A percentile compares a stretch with the other conserved stretches of the same genome.
phyloP scores from a whole-genome alignment of 2,329 filamentous ascomycete species.

The Phoma sp. region DNA sequence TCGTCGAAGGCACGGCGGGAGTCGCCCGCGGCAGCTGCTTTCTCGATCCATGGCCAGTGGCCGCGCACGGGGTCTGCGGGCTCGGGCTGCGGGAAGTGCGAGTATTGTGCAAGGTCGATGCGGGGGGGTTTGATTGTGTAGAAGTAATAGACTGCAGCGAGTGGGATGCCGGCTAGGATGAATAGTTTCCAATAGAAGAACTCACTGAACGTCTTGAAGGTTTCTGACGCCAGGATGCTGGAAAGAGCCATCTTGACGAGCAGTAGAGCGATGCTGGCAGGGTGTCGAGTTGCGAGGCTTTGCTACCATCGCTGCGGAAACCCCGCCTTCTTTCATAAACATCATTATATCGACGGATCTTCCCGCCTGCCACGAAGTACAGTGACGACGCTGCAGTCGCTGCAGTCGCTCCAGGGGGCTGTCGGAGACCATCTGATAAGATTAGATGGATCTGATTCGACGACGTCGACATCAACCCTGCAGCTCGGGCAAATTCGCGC shows the following conservation, averaged over 20 bases:
- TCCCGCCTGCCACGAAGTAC: neutral
- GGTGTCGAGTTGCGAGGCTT: neutral
- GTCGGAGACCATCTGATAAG: constrained; percentile 18
- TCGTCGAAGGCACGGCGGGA: constrained; percentile 24
- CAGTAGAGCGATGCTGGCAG: neutral
- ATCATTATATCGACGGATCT: neutral
- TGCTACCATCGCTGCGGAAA: neutral
- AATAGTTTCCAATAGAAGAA: neutral
- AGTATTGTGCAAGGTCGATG: constrained; percentile 20
- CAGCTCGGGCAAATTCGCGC: constrained; percentile 14
- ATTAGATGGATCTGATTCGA: constrained; percentile 10
- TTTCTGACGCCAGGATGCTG: neutral
- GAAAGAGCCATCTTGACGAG: neutral
- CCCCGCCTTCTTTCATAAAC: neutral
- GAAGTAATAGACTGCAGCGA: neutral
- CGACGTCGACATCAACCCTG: neutral
- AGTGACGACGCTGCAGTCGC: constrained; percentile 5
- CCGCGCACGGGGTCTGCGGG: constrained; percentile 22
- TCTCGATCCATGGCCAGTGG: constrained; percentile 29
- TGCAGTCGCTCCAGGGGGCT: neutral
- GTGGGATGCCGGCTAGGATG: neutral
- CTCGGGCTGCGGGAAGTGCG: constrained; percentile 27
- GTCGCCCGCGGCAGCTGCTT: constrained; percentile 20
- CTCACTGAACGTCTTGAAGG: neutral
- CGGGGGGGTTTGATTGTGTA: neutral